Base-by-base conservation (phyloP, 2,329 filamentous ascomycete species). In the Hymenoscyphus salicellus region DNA sequence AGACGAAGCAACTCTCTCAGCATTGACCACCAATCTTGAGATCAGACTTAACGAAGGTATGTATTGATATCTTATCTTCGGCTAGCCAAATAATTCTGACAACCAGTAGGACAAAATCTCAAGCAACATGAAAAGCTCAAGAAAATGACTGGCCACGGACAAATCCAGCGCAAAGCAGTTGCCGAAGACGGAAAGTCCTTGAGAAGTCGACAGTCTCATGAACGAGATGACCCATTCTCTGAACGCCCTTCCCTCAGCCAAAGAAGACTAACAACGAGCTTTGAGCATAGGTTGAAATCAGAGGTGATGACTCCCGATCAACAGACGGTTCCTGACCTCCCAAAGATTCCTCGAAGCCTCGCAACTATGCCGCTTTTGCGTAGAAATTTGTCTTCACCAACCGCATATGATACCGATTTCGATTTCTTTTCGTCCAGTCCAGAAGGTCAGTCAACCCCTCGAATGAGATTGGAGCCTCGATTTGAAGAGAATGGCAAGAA, bases 391-490 rank as follows among this genome's bases (percentile, higher is more conserved):
- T 41, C 52, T 30, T 56, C 49, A 38, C 30, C 11, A 38, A 52
- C 41, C 11, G 32, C 38, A 55, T 61, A 46, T 20, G 66, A 63
- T 16, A 61, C 58, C 3, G 66, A 68, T 43, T 68, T 69, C 46
- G 69, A 71, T 64, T 33, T 70, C 10, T 49, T 73, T 8, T 72
- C 72, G 1, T 73, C 71, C 10, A 73, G 71, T 56, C 72, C 72
- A 4, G 55, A 67, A 6, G 72, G 61, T 16, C 68, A 73, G 20
- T 74, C 72, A n/a, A 74, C 72, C 1, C 72, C 72, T 57, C 65
- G 68, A 43, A 65, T 71, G 33, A 68, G 69, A 5, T 61, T 72
- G 8, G 69, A 71, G 23, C 69, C 70, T 26, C 61, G 60, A 2
- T 66, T 70, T 17, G 68, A 70, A 33, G 58, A 64, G 32, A 49